These are phyloP conservation scores for Arthrobotrys iridis DNA, from an alignment of 2,329 filamentous ascomycete genomes.

Conservation along the genomic window DNA sequence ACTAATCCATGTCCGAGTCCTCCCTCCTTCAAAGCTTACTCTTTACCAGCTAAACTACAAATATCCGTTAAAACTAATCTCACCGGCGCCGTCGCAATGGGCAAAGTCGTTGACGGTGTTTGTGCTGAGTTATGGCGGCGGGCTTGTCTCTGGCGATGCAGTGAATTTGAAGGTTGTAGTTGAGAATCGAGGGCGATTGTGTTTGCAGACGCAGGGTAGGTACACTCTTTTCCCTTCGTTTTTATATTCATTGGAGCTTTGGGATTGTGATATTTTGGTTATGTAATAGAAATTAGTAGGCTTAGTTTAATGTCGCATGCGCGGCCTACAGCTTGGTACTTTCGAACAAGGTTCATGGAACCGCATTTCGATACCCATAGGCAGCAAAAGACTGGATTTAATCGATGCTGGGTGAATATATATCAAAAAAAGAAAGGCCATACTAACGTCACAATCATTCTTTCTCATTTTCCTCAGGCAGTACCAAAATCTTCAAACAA, in stretches of 20 bases:
- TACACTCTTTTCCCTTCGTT: neutral
- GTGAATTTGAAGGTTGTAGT: constrained; percentile 70
- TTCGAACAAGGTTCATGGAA: no score
- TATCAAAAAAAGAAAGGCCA: no score
- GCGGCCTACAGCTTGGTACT: neutral
- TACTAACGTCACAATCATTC: no score
- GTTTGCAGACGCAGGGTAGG: constrained; percentile 61
- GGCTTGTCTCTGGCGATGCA: constrained; percentile 85
- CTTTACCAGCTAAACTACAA: constrained; percentile 82
- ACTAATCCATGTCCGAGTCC: constrained; percentile 75
- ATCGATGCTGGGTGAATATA: no score
- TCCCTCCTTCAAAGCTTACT: constrained; percentile 74
- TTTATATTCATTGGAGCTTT: neutral
- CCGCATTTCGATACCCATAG: no score
- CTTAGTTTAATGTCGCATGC: constrained; percentile 9
- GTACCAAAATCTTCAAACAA: constrained; percentile 95
- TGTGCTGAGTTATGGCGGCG: constrained; percentile 91
- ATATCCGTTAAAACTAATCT: constrained; percentile 93
- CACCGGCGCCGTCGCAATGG: constrained; percentile 70
- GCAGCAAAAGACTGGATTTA: no score
- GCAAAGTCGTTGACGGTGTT: constrained; percentile 81
- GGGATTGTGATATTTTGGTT: neutral
- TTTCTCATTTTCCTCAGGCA: no score
- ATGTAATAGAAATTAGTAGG: constrained; percentile 21
- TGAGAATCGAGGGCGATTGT: constrained; percentile 55